phyloP scores from a whole-genome alignment of 805 yeast genomes.

The Myxozyma kluyveri region DNA sequence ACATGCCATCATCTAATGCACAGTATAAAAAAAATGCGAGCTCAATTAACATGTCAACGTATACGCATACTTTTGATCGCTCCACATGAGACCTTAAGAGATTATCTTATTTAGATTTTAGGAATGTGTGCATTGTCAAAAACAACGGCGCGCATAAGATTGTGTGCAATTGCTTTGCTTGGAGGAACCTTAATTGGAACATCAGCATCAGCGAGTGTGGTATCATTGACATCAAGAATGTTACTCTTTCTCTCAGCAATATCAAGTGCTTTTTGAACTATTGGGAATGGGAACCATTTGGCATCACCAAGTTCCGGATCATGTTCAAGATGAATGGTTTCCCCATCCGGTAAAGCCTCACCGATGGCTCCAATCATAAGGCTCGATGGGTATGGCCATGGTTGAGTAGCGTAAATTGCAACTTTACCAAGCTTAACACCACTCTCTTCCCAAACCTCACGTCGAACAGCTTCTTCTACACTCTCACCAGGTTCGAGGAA shows the following conservation, averaged over 20 bases:
- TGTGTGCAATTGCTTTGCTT: slow-evolving; percentile 30
- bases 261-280: slow-evolving; percentile 45
- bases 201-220: slow-evolving; percentile 8
- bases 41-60: background rate
- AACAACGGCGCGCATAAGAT: slow-evolving; percentile 29
- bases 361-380: slow-evolving; percentile 91
- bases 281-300: slow-evolving; percentile 68
- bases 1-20: background rate
- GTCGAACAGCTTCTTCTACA: slow-evolving; percentile 76
- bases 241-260: slow-evolving; percentile 21
- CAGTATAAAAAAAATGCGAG: background rate
- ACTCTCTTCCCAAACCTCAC: slow-evolving; percentile 96
- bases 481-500: slow-evolving; percentile 95
- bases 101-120: slow-evolving; percentile 9
- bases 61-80: background rate
- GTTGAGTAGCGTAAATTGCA: slow-evolving; percentile 70
- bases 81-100: too few species aligned
- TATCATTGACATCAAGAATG: slow-evolving; percentile 16
- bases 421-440: slow-evolving; percentile 68
- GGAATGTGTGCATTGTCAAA: slow-evolving; percentile 27
- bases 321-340: slow-evolving; percentile 65
- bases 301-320: slow-evolving; percentile 82
- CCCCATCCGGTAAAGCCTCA: slow-evolving; percentile 67
- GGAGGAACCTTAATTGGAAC: slow-evolving; percentile 29
- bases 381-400: slow-evolving; percentile 97